Base-by-base conservation (phyloP, 129 eudicot species). In the Kitagawia praeruptora region DNA sequence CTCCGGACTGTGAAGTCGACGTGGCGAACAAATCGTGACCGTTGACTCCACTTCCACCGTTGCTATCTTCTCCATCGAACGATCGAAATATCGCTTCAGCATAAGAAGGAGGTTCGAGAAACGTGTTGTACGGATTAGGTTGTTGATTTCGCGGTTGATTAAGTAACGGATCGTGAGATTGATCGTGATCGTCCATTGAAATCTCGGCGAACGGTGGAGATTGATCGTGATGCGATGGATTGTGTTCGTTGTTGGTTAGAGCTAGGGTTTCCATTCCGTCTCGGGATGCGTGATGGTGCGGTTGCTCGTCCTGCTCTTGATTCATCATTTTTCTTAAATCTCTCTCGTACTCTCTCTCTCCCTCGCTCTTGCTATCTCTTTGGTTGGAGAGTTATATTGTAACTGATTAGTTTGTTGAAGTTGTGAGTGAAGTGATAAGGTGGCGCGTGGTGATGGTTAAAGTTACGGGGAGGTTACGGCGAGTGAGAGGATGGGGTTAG, bases 81-180 rank as follows among this genome's bases (percentile, higher is more conserved):
- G 98, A 94, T 83, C 87, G 38, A 85, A 94, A 94, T n/a, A 94
- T 85, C 2, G 97, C 96, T 13, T 94, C 98, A 0, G 97, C 97
- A 80, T 91, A 93, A 8, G 97, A 94, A 13, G 97, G 98, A 5
- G 97, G 98, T 63, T 94, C 97, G 71, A 94, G 96, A 78, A 89
- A 84, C 64, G 94, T 79, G 54, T 91, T 86, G 80, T 89, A 82
- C 5, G 88, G 83, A 82, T 72, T 87, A 79, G 87, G 91, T 86
- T 77, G 87, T 75, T 78, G 84, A 73, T 2, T 23, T n/a, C 23
- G 69, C 18, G 44, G 85, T 78, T 76, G 85, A 66, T 42, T 39
- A 25, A 83, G 81, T 71, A 64, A 58, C 49, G 86, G 70, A 64
- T 58, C 67, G 67, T 58, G 82, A 46, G 2, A 1, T 46, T 46